Conservation (phyloP, 2,329 filamentous ascomycete species). For the Zasmidium cellare region DNA sequence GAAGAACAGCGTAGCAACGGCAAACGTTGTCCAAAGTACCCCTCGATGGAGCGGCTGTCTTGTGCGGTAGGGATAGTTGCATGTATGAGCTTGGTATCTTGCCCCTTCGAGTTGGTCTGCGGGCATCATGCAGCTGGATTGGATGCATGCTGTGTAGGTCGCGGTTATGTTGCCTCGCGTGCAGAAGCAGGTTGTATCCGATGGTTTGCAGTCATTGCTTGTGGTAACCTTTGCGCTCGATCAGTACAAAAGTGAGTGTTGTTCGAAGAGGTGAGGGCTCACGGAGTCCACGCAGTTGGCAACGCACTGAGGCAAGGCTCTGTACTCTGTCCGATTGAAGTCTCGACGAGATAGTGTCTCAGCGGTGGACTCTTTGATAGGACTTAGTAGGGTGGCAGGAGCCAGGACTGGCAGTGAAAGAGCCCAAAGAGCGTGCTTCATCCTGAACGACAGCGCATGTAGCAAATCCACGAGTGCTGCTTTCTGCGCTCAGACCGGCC, state of each 20-base stretch:
- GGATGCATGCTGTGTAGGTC: constrained; percentile 1
- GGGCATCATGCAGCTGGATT: constrained; percentile 3
- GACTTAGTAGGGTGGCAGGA: background rate
- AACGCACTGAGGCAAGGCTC: background rate
- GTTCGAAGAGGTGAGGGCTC: background rate
- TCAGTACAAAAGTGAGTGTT: background rate
- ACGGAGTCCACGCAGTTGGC: background rate
- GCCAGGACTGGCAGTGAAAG: background rate
- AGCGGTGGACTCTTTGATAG: background rate
- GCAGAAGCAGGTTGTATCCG: constrained; percentile 2
- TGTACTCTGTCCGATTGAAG: constrained; percentile 6
- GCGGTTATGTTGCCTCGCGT: background rate
- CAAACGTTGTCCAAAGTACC: constrained; percentile 19
- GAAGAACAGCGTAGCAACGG: constrained; percentile 15
- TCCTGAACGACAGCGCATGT: background rate
- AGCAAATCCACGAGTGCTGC: background rate
- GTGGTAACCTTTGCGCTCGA: background rate
- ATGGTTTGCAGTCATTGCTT: constrained; percentile 1
- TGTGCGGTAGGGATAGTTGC: constrained; percentile 6
- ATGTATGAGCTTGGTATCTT: constrained; percentile 6
- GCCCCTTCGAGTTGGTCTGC: background rate
- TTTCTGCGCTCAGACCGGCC: no score
- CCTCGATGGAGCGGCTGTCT: constrained; percentile 8
- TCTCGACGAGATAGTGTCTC: background rate
- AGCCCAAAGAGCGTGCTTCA: background rate